A percentile compares a stretch with the other conserved stretches of the same genome.
These are phyloP conservation scores for Wolfiporia cocos DNA, from an alignment of 1,284 basidiomycete genomes.

Conservation along the genomic window DNA sequence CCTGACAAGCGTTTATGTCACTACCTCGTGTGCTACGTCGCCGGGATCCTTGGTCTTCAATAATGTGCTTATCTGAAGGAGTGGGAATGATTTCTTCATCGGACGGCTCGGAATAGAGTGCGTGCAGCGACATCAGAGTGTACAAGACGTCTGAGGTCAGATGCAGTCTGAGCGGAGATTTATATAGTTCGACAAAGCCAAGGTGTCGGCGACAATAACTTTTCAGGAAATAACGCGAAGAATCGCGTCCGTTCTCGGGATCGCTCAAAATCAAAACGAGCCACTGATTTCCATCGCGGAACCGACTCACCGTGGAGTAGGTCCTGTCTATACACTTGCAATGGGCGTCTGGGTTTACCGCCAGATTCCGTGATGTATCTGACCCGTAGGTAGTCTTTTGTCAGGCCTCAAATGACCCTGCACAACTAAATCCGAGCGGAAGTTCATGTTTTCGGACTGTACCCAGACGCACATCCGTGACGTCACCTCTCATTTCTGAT, in stretches of 20 bases:
- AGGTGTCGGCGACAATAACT: neutral
- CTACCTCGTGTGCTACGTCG: slow-evolving; percentile 10
- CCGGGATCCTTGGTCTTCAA: slow-evolving; percentile 4
- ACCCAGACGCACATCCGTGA: slow-evolving; percentile 2
- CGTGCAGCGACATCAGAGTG: slow-evolving; percentile 3
- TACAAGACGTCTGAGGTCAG: neutral
- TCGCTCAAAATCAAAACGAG: neutral
- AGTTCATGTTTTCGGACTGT: no score
- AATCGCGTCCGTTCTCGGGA: neutral
- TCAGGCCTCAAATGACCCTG: no score
- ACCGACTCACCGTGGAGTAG: neutral
- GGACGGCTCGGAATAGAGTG: slow-evolving; percentile 7
- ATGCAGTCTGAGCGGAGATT: slow-evolving; percentile 1
- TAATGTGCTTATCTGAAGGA: slow-evolving; percentile 7
- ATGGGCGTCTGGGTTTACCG: neutral
- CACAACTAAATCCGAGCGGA: no score
- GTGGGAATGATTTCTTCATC: slow-evolving; percentile 6
- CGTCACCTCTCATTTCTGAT: slow-evolving; percentile 7
- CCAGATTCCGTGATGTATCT: neutral
- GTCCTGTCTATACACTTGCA: no score
- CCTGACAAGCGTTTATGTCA: neutral
- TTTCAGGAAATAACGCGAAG: neutral
- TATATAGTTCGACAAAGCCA: slow-evolving; percentile 1
- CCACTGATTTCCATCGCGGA: slow-evolving; percentile 1
- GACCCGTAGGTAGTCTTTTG: no score